Evolutionary conservation across 225 moss, liverwort and hornwort genomes (phyloP).

Genomic region (Neckera pumila): DNA sequence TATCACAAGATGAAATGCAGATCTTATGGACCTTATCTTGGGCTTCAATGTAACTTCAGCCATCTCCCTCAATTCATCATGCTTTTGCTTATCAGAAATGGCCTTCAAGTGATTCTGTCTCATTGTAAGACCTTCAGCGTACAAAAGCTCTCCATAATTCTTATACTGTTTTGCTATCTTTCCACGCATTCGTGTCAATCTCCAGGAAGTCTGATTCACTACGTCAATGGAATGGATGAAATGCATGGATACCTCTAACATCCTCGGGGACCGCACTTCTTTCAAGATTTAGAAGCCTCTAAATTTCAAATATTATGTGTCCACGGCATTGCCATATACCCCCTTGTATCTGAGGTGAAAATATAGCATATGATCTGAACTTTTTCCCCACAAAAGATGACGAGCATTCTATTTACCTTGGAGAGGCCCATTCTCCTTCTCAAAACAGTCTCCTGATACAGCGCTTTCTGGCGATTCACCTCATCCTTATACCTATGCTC

Average conservation of each 20-base stretch:
- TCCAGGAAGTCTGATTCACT: conserved; percentile 67
- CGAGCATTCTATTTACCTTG: conserved; percentile 31
- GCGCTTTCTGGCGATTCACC: conserved; percentile 42
- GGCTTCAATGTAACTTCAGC: conserved; percentile 68
- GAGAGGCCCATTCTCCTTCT: conserved; percentile 62
- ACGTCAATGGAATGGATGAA: not conserved
- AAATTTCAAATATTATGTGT: not conserved
- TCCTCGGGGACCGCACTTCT: not conserved
- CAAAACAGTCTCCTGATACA: conserved; percentile 61
- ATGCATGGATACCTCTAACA: not conserved
- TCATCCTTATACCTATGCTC: conserved; percentile 57
- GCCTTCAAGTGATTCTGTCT: conserved; percentile 61
- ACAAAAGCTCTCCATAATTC: conserved; percentile 90
- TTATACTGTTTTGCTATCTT: conserved; percentile 78
- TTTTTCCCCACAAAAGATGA: not conserved
- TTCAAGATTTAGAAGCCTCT: not conserved
- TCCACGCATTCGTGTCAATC: conserved; percentile 77
- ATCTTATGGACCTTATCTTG: conserved; percentile 62
- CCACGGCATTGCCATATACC: not conserved
- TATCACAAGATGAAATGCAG: not conserved
- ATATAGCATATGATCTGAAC: not conserved
- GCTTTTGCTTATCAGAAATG: conserved; percentile 51
- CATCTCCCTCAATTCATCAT: conserved; percentile 73
- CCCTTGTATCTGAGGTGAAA: not conserved
- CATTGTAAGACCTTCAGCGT: conserved; percentile 67